Conservation (phyloP, 139 green algal genomes). For the Bryopsis sp. region DNA sequence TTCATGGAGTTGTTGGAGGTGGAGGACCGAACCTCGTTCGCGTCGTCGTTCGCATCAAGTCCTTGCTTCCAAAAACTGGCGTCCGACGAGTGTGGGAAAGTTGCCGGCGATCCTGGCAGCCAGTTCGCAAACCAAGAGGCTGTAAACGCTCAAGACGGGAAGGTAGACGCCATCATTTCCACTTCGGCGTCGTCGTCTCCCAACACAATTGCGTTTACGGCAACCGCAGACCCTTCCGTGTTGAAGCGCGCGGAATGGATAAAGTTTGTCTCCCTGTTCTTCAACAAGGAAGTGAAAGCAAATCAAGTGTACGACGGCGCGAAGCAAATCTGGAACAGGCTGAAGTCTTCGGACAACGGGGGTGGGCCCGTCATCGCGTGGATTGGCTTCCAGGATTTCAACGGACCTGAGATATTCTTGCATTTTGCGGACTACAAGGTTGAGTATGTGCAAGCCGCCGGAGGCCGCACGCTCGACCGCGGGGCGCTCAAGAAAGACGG, state of each 20-base stretch:
- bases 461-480: background rate
- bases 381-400: constrained; percentile 16
- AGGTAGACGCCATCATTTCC: constrained; percentile 31
- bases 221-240: constrained; percentile 36
- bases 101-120: background rate
- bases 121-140: background rate
- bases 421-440: constrained; percentile 8
- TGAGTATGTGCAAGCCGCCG: constrained; percentile 9
- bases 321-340: constrained; percentile 27
- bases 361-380: constrained; percentile 18
- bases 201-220: constrained; percentile 42
- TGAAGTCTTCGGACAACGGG: background rate
- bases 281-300: constrained; percentile 64
- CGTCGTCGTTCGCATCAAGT: constrained; percentile 30
- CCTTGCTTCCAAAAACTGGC: constrained; percentile 54
- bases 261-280: constrained; percentile 76
- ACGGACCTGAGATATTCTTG: background rate
- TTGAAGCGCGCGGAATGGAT: constrained; percentile 72
- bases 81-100: constrained; percentile 18
- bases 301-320: constrained; percentile 40
- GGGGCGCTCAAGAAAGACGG: background rate
- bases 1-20: constrained; percentile 61
- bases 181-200: constrained; percentile 1
- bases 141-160: background rate
- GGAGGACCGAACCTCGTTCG: constrained; percentile 47